Evolutionary conservation across 1,139 yeast species (phyloP).

Genomic region (Spathaspora sp.): DNA sequence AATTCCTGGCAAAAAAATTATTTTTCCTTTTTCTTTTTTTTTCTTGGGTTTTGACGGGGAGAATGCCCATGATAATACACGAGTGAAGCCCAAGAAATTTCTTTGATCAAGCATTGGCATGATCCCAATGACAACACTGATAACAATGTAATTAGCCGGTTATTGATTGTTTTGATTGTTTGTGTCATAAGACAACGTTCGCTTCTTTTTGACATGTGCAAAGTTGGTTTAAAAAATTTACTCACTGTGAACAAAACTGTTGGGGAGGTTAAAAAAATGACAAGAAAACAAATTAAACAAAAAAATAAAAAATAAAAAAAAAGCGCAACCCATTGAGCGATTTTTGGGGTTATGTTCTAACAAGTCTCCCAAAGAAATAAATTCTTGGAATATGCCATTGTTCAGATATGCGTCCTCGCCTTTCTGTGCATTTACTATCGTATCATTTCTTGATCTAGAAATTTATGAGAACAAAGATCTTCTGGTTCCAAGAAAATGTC

Average conservation of each 20-base stretch:
- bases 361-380: neutral
- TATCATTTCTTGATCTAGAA: neutral
- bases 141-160: too few species aligned
- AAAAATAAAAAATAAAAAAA: too few species aligned
- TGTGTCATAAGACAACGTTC: neutral
- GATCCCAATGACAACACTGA: too few species aligned
- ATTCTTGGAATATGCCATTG: neutral
- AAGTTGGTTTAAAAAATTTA: neutral
- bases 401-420: neutral
- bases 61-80: too few species aligned
- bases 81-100: too few species aligned
- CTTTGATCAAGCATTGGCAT: too few species aligned
- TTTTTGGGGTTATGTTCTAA: neutral
- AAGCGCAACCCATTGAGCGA: too few species aligned
- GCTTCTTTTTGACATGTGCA: neutral
- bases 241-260: neutral
- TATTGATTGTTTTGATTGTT: neutral
- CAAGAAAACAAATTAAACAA: too few species aligned
- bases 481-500: neutral
- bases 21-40: too few species aligned
- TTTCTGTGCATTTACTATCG: neutral
- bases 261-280: neutral
- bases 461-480: neutral
- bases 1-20: too few species aligned
- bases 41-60: too few species aligned